A percentile compares a stretch with the other conserved stretches of the same genome.
Conservation (phyloP, 805 yeast species). For the Cyberlindnera suaveolens region DNA sequence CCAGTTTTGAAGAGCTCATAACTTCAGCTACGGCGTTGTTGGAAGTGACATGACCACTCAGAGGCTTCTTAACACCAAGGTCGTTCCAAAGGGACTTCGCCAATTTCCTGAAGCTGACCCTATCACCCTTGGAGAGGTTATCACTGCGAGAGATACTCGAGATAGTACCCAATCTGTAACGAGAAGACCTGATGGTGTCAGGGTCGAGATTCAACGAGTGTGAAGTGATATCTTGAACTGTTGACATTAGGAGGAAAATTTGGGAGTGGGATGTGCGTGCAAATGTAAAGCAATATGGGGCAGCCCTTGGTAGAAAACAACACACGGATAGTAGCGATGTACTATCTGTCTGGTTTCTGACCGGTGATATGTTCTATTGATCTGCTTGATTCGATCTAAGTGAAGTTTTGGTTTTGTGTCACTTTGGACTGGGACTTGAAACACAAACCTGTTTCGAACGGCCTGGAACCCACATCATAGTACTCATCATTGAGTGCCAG, state of each 20-base stretch:
- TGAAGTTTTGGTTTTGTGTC: too few species aligned
- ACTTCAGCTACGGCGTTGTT: not conserved
- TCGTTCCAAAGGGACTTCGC: slow-evolving; percentile 14
- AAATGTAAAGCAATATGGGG: too few species aligned
- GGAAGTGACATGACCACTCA: not conserved
- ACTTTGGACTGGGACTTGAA: too few species aligned
- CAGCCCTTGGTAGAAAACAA: too few species aligned
- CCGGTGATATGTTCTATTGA: too few species aligned
- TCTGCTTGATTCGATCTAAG: too few species aligned
- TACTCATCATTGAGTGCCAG: too few species aligned
- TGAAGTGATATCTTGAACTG: not conserved
- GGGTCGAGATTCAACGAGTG: not conserved
- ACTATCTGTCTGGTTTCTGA: too few species aligned
- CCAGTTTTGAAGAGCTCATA: not conserved
- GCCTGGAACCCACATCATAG: too few species aligned
- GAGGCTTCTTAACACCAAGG: slow-evolving; percentile 4
- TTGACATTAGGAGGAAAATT: not conserved
- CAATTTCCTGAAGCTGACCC: slow-evolving; percentile 11
- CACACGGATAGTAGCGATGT: too few species aligned
- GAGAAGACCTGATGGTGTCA: not conserved
- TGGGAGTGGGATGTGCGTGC: too few species aligned
- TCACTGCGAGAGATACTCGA: slow-evolving; percentile 10
- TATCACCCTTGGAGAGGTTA: slow-evolving; percentile 4
- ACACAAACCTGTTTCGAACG: too few species aligned
- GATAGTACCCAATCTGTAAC: not conserved